Evolutionary conservation across 2,329 filamentous ascomycete genomes (phyloP), one percentile per base, ranked within the genome.

Genomic region (Monilinia fructigena): DNA sequence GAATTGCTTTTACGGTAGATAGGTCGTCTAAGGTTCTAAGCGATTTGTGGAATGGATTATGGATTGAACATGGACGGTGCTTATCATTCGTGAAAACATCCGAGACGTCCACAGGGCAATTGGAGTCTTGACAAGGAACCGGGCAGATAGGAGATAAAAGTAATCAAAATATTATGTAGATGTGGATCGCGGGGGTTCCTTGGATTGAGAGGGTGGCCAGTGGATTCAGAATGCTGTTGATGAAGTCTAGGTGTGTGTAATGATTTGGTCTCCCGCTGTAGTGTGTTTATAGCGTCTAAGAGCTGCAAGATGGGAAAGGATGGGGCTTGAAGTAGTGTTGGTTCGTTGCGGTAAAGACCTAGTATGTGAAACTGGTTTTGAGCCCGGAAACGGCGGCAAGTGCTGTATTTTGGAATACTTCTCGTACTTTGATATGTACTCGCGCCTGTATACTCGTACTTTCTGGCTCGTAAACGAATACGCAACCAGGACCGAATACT

Each of bases 171-270:
- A 11, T 20, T 38, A 12, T 48, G 28, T 50, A 18, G 12, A 38
- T 38, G 58, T 61, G 58, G 58, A 50, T 61, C 31, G 58, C 31
- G 58, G 45, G 45, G 45, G 4, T 50, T 50, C 14, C 45, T 31
- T 50, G 45, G 50, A 61, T 61, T 61, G 31, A 10, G 58, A 50
- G 45, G 58, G n/a, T 61, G n/a, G 28, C 16, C 16, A 50, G 58
- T 61, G 58, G 58, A 61, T 38, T 61, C 45, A 50, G 42, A 2
- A 23, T 14, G 31, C 26, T 50, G n/a, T n/a, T 61, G 45, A 40
- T 26, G 45, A 50, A 50, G 47, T 61, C 28, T 38, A 38, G 45
- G 38, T 48, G 28, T 50, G 56, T 60, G 58, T 50, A n/a, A 50
- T 48, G 31, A 12, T 60, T 50, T 60, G 45, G 14, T 8, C 18